Evolutionary conservation across 768 basidiomycete species (phyloP).

Genomic region (Suillus fuscotomentosus): DNA sequence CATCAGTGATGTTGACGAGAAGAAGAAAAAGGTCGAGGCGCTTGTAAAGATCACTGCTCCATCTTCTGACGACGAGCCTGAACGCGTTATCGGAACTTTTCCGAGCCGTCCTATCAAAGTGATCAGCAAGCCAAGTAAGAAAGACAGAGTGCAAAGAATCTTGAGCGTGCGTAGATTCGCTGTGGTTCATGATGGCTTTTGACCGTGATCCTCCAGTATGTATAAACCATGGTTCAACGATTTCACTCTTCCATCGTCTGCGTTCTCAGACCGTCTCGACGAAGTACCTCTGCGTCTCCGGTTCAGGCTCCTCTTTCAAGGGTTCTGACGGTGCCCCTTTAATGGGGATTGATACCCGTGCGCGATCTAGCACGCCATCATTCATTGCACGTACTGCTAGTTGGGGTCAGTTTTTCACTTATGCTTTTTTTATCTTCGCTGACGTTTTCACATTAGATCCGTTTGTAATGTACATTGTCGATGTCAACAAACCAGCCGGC

Average conservation of each 20-base stretch:
- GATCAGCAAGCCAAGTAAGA: slow-evolving; percentile 98
- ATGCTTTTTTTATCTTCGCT: slow-evolving; percentile 9
- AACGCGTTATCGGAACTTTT: slow-evolving; percentile 85
- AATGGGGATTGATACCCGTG: slow-evolving; percentile 74
- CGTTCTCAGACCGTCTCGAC: slow-evolving; percentile 95
- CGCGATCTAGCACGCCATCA: slow-evolving; percentile 72
- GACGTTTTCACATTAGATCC: slow-evolving; percentile 52
- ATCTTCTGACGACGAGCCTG: slow-evolving; percentile 74
- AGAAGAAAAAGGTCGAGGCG: slow-evolving; percentile 94
- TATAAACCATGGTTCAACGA: slow-evolving; percentile 93
- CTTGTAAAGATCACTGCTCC: slow-evolving; percentile 86
- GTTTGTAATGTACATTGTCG: slow-evolving; percentile 97
- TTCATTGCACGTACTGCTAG: slow-evolving; percentile 88
- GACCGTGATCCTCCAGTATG: slow-evolving; percentile 56
- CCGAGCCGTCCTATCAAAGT: slow-evolving; percentile 96
- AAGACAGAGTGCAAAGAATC: slow-evolving; percentile 91
- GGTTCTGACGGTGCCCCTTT: slow-evolving; percentile 89
- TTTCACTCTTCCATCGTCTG: slow-evolving; percentile 94
- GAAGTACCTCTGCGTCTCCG: slow-evolving; percentile 94
- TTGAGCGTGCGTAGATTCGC: slow-evolving; percentile 67
- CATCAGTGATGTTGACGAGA: slow-evolving; percentile 93
- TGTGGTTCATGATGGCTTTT: slow-evolving; percentile 12
- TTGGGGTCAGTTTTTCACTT: slow-evolving; percentile 61
- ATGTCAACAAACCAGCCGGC: slow-evolving; percentile 80
- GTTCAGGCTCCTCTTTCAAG: slow-evolving; percentile 87